Evolutionary conservation across 2,329 filamentous ascomycete genomes (phyloP).

Genomic region (Pseudogymnoascus sp.): DNA sequence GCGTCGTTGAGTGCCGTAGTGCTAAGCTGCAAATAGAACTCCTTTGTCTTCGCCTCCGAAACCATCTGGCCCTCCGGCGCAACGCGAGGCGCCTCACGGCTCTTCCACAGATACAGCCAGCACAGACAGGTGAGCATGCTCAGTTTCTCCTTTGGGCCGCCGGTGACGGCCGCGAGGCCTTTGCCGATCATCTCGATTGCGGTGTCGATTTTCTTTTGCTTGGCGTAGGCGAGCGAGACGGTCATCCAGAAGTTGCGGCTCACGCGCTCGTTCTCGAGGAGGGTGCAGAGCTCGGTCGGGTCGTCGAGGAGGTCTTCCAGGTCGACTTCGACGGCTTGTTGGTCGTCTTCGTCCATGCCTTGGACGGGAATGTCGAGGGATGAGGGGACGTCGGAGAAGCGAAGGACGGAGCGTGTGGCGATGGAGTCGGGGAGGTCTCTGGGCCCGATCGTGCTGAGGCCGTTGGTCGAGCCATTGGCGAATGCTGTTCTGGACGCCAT

Average conservation of each 20-base stretch:
- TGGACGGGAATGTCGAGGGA: conserved; percentile 60
- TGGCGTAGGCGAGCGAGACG: conserved; percentile 93
- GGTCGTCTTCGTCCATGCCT: conserved; percentile 49
- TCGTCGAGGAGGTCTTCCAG: conserved; percentile 87
- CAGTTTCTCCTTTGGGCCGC: conserved; percentile 55
- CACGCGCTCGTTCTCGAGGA: conserved; percentile 89
- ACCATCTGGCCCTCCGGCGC: conserved; percentile 53
- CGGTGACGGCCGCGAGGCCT: conserved; percentile 51
- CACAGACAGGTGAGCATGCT: conserved; percentile 58
- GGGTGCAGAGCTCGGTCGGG: conserved; percentile 85
- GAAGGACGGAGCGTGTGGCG: conserved; percentile 19
- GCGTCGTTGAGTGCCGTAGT: conserved; percentile 90
- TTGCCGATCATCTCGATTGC: conserved; percentile 63
- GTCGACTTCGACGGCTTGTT: conserved; percentile 79
- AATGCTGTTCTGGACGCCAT: not conserved
- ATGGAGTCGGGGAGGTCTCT: conserved; percentile 4
- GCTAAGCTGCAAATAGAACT: conserved; percentile 83
- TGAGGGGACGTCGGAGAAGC: conserved; percentile 56
- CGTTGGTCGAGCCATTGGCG: not conserved
- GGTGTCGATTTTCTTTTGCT: conserved; percentile 87
- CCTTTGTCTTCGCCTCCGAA: conserved; percentile 79
- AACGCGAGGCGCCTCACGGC: conserved; percentile 57
- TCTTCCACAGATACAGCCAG: conserved; percentile 64
- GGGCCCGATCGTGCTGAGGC: not conserved
- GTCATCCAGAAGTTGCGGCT: conserved; percentile 95